Evolutionary conservation across 345 rosid species (phyloP).

Genomic region (Hibiscus mutabilis): DNA sequence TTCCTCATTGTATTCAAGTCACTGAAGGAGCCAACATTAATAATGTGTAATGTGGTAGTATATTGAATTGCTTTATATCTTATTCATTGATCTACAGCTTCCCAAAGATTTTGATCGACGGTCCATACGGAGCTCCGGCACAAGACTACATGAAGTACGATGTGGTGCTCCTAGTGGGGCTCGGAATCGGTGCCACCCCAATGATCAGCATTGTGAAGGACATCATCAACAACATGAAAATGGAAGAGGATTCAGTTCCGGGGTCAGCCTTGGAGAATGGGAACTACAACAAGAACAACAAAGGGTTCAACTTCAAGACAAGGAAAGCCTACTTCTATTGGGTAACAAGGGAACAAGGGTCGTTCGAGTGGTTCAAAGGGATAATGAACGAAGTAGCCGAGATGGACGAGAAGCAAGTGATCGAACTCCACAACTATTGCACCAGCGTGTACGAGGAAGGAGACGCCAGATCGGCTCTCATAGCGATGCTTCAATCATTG

Average conservation of each 20-base stretch:
- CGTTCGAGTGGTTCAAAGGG: constrained; percentile 94
- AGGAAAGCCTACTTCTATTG: constrained; percentile 83
- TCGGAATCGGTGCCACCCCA: constrained; percentile 91
- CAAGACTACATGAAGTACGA: constrained; percentile 93
- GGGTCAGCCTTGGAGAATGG: constrained; percentile 19
- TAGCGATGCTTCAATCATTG: constrained; percentile 77
- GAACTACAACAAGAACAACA: constrained; percentile 7
- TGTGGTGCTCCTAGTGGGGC: constrained; percentile 74
- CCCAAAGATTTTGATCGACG: constrained; percentile 75
- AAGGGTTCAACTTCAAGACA: constrained; percentile 39
- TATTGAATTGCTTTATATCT: neutral
- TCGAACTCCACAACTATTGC: constrained; percentile 83
- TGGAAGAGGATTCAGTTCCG: constrained; percentile 11
- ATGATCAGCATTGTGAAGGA: constrained; percentile 90
- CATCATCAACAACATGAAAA: constrained; percentile 71
- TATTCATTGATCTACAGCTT: constrained; percentile 25
- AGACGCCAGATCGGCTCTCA: constrained; percentile 81
- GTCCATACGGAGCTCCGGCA: constrained; percentile 90
- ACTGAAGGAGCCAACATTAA: neutral
- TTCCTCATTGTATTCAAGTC: neutral
- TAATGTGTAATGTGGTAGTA: neutral
- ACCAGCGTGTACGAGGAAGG: constrained; percentile 95
- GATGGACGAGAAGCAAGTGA: constrained; percentile 56
- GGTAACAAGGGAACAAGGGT: constrained; percentile 91
- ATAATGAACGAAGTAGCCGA: constrained; percentile 88